A percentile compares a stretch with the other conserved stretches of the same genome.
phyloP scores from a whole-genome alignment of 306 rosid genomes.

The Albizia julibrissin region DNA sequence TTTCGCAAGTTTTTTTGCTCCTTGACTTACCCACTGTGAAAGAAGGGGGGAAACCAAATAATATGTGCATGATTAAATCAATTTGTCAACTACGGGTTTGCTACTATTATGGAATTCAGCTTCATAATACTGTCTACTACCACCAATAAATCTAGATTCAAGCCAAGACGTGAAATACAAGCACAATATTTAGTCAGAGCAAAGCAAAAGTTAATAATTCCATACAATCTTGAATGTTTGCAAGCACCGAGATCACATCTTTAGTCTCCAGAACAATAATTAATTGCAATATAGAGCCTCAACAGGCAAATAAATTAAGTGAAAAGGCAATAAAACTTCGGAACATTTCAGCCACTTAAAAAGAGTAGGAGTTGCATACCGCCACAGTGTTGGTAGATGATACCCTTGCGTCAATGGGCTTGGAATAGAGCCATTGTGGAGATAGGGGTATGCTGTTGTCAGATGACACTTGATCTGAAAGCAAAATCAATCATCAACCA shows the following conservation, averaged over 20 bases:
- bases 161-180: background rate
- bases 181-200: background rate
- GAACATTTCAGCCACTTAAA: background rate
- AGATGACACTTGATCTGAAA: conserved; percentile 38
- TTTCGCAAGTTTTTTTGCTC: background rate
- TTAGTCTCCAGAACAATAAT: background rate
- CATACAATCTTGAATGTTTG: conserved; percentile 11
- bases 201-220: background rate
- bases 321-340: background rate
- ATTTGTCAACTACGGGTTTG: background rate
- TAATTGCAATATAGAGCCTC: background rate
- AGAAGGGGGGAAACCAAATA: background rate
- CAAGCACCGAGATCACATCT: background rate
- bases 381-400: conserved; percentile 42
- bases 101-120: conserved; percentile 2
- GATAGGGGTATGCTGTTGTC: conserved; percentile 50
- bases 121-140: background rate
- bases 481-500: background rate
- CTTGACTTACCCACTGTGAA: background rate
- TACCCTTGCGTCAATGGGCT: conserved; percentile 60
- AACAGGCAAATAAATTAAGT: background rate
- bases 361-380: conserved; percentile 41
- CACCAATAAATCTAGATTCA: background rate
- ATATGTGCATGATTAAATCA: too few species aligned
- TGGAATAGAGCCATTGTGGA: conserved; percentile 67